phyloP scores from a whole-genome alignment of 108 stramenopile genomes.

The Stephanodiscus triporus region DNA sequence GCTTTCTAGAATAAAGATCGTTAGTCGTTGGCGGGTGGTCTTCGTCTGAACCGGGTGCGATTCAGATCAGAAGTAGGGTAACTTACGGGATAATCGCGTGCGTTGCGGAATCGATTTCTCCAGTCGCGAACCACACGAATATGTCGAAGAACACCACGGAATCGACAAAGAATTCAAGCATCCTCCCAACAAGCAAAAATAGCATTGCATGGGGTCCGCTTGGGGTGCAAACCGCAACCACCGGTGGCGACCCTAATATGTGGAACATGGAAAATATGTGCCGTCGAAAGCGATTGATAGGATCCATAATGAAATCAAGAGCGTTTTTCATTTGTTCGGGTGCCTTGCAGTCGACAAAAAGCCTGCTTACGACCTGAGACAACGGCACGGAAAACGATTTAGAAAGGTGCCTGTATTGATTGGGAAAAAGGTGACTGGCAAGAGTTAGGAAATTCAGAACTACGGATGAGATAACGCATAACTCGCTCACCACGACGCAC shows the following conservation, averaged over 20 bases:
- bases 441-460: not conserved
- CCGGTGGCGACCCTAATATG: constrained; percentile 41
- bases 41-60: not conserved
- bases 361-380: constrained; percentile 39
- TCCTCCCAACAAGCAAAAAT: constrained; percentile 40
- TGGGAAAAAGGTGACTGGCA: not conserved
- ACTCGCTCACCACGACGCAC: constrained; percentile 42
- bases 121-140: constrained; percentile 73
- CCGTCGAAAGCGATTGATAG: constrained; percentile 38
- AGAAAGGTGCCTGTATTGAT: constrained; percentile 39
- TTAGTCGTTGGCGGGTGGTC: not conserved
- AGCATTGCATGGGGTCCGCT: constrained; percentile 56
- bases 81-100: constrained; percentile 51
- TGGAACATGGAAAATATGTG: constrained; percentile 34
- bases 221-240: constrained; percentile 53
- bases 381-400: constrained; percentile 47
- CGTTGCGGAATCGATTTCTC: constrained; percentile 65
- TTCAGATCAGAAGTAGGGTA: not conserved
- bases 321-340: constrained; percentile 38
- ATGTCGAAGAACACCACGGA: constrained; percentile 67
- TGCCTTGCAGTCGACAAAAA: constrained; percentile 47
- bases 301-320: constrained; percentile 43
- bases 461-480: not conserved
- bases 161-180: constrained; percentile 60
- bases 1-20: constrained; percentile 30